Evolutionary conservation across 73 alveolate genomes (phyloP), one percentile per base, ranked within the genome.

Genomic region (Paramecium primaurelia): DNA sequence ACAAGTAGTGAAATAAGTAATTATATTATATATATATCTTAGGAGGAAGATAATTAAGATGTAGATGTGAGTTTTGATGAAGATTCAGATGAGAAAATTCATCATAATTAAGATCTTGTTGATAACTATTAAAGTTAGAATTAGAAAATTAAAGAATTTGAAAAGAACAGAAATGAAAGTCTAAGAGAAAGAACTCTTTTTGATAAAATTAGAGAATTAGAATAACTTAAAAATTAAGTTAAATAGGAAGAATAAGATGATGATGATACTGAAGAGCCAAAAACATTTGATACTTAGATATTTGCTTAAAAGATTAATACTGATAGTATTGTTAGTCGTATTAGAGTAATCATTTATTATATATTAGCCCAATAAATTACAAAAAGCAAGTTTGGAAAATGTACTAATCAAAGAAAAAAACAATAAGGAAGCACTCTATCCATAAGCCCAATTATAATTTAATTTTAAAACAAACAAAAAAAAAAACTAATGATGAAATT

Each of bases 151-250:
- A 34, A 64, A 32, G 84, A 64, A 12, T 64, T 64, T 64, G 51
- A 34, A 32, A 32, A 64, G 84, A 28, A n/a, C 28, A 32, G 20
- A 28, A 0, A 8, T 64, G 84, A 64, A 32, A 34, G 84, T 64
- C 14, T 12, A 30, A 64, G 84, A 9, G 84, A 64, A 14, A 64
- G 22, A 12, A 64, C 51, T 11, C 47, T 64, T 12, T 64, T 64
- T 64, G 84, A 64, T 64, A 64, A 64, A 64, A 64, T 64, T 64
- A 64, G 84, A 64, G 84, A 64, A 32, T 64, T 64, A 64, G 49
- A 6, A 3, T 12, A 28, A 28, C 20, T 32, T 1, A 32, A 14
- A 32, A 64, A 64, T 64, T 8, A 64, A 6, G 49, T 64, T 10
- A 64, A 64, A 28, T 32, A 64, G 16, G 84, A 64, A 34, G 84